Percentiles rank a stretch among this genome's conserved stretches.
Conservation (phyloP, 192 early-diverging fungal genomes). For the Rhizophlyctis rosea region DNA sequence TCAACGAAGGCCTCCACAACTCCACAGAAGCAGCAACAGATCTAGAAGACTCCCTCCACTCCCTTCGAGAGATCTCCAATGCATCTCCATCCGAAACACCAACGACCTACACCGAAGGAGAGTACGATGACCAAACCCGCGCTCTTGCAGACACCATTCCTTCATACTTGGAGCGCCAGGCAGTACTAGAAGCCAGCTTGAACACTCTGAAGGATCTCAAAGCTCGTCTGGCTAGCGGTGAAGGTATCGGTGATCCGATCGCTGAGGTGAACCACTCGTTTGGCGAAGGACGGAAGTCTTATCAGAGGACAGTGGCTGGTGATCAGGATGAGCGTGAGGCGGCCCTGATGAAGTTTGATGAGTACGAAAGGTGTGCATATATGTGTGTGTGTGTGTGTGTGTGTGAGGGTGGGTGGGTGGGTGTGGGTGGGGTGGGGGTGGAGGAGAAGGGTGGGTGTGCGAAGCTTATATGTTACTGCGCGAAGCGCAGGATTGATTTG, state of each 20-base stretch:
- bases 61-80: not conserved
- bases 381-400: not conserved
- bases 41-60: conserved; percentile 14
- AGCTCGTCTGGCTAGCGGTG: not conserved
- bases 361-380: no score
- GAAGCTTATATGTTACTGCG: no score
- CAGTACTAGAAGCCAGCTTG: not conserved
- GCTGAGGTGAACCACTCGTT: no score
- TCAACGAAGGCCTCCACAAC: conserved; percentile 11
- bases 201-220: conserved; percentile 7
- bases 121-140: not conserved
- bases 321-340: no score
- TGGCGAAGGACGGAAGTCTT: no score
- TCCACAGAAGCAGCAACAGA: conserved; percentile 20
- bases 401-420: conserved; percentile 8
- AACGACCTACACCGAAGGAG: not conserved
- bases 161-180: conserved; percentile 9
- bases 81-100: not conserved
- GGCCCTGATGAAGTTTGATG: no score
- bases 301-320: no score
- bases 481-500: no score
- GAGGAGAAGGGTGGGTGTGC: not conserved
- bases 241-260: not conserved
- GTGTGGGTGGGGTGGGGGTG: not conserved
- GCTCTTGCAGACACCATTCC: conserved; percentile 10